Evolutionary conservation across 163 green algal species (phyloP), one percentile per base, ranked within the genome.

Genomic region (Chloromonas sp.): DNA sequence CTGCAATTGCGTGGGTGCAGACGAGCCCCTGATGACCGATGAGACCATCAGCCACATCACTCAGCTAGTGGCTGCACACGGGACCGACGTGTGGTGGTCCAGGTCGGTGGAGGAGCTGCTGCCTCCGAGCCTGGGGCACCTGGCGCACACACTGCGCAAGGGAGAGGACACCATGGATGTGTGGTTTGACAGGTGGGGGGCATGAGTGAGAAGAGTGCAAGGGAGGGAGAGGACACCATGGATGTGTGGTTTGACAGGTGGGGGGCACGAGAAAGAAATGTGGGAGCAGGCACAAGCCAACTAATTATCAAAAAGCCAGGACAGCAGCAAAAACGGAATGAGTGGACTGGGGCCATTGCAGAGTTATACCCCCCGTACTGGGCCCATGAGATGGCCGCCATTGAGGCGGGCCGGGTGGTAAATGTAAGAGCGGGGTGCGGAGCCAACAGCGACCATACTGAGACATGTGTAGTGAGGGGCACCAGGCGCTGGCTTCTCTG

Each of bases 151-250:
- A 83, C 80, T 81, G 82, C 81, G 81, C 62, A 97, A 96, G 87
- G 96, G 96, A 60, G 93, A 95, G 89, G 97, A 99, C 89, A 99
- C 97, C 1, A 99, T 99, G 97, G 97, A 99, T 85, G 97, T 99
- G 61, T 99, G 97, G 97, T 99, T 99, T 89, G 97, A 99, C 91
- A 98, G 79, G 79, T 81, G 11, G 1, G 77, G 36, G 15, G 36
- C 36, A 36, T 36, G 36, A 36, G 36, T 79, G 71, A 36, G 36
- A 36, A 36, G 36, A 36, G 36, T 36, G 36, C 36, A 36, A 36
- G 36, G 36, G 36, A 96, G 87, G 96, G 96, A 60, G 93, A 95
- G 89, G 97, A 99, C 89, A 99, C 97, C 1, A 99, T 99, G 97
- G 97, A 99, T 85, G 97, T 99, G 61, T 99, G 97, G 97, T 99